Base-by-base conservation (phyloP, 495 filamentous ascomycete genomes). In the Penicillium arizonense region DNA sequence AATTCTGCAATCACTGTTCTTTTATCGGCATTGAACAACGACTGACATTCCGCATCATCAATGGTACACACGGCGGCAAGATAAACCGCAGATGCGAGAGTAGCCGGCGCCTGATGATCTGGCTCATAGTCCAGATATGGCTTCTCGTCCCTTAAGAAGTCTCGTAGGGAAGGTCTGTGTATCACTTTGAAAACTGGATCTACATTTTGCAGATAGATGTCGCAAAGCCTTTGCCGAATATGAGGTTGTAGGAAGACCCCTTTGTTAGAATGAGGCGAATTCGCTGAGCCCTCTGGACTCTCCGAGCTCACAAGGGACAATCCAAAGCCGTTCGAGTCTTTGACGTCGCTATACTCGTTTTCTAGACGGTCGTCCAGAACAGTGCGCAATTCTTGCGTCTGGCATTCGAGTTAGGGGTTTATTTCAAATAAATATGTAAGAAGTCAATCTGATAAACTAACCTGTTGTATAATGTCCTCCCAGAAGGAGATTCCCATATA, bases 81-180 rank as follows among this genome's bases (percentile, higher is more conserved):
- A 60, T 78, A 82, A 12, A 86, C 66, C 8, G 81, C 72, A 14
- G 69, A 79, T 3, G 76, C 60, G 1, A 86, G 58, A 0, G 73
- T 73, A 24, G 65, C 68, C 43, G 74, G 67, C 50, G 75, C 63
- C 52, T 61, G 44, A 20, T 67, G 65, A 16, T 59, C 68, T 1
- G 45, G 55, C 14, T 63, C 59, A 51, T 70, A 71, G 18, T 67
- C 56, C 9, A 72, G 63, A 47, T 73, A 74, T 0, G 59, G 62
- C 18, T 61, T 53, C 2, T 58, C 61, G 14, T 71, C 67, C 0
- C 52, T 47, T 9, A 77, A 36, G 34, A 61, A 72, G 3, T 48
- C 64, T 14, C 61, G 47, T 16, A 77, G 44, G 4, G 72, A 69
- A 6, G 74, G 65, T 0, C 61, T 42, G 47, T 76, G 74, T 5